Percentiles rank a stretch among this genome's conserved stretches.
phyloP scores from a whole-genome alignment of 805 yeast genomes.

The Candida alai region DNA sequence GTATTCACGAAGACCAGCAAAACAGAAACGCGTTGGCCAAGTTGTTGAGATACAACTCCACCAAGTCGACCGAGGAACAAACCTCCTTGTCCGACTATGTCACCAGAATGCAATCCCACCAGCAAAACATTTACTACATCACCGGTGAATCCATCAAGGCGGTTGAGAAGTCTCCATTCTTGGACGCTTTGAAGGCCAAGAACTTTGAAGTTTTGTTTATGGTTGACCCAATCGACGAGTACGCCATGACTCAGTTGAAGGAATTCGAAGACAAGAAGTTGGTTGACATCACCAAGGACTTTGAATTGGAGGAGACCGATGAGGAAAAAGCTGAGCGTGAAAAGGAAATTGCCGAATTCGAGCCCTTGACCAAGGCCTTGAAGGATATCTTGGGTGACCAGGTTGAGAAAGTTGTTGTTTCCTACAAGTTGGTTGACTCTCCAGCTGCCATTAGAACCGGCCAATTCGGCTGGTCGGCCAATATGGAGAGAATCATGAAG shows the following conservation, averaged over 20 bases:
- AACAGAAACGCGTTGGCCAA: conserved; percentile 95
- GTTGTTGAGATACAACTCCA: conserved; percentile 94
- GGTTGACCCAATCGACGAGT: conserved; percentile 99
- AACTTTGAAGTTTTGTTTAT: conserved; percentile 96
- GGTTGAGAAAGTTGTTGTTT: conserved; percentile 98
- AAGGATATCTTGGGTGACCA: conserved; percentile 97
- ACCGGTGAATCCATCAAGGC: conserved; percentile 98
- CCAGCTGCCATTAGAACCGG: conserved; percentile 99
- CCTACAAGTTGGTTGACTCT: conserved; percentile 94
- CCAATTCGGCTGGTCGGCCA: conserved; percentile 99
- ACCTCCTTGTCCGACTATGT: conserved; percentile 96
- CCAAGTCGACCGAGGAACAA: conserved; percentile 90
- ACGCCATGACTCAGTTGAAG: conserved; percentile 98
- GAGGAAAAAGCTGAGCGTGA: conserved; percentile 96
- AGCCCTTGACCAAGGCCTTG: conserved; percentile 90
- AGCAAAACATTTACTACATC: conserved; percentile 98
- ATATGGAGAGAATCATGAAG: conserved; percentile 99
- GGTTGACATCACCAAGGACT: conserved; percentile 98
- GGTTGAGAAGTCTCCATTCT: conserved; percentile 98
- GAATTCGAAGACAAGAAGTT: conserved; percentile 99
- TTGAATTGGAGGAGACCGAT: conserved; percentile 96
- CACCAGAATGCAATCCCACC: conserved; percentile 99
- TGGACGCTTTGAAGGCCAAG: conserved; percentile 97
- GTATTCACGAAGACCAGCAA: conserved; percentile 98
- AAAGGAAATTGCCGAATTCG: conserved; percentile 86